Percentiles rank a stretch among this genome's conserved stretches.
phyloP scores from a whole-genome alignment of 768 basidiomycete species.

The Pleurotus ostreatus region DNA sequence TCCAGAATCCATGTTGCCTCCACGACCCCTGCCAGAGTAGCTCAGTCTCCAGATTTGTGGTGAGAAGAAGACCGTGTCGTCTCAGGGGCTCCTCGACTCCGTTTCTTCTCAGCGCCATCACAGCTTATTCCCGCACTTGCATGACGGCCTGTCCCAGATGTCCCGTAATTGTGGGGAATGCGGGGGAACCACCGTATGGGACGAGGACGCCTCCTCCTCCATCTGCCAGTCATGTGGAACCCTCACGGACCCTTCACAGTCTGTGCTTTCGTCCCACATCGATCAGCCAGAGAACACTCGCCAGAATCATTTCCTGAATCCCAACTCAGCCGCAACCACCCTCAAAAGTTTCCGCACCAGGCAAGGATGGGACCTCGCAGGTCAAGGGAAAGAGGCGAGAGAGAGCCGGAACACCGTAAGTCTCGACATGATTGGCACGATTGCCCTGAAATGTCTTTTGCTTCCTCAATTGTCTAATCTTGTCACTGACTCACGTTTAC shows the following conservation, averaged over 20 bases:
- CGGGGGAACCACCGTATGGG: conserved; percentile 45
- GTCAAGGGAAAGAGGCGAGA: conserved; percentile 62
- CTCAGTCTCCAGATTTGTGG: background rate
- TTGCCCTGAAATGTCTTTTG: background rate
- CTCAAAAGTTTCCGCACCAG: conserved; percentile 46
- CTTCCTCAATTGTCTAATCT: conserved; percentile 12
- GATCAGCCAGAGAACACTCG: conserved; percentile 27
- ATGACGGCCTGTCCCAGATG: conserved; percentile 20
- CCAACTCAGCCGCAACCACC: conserved; percentile 25
- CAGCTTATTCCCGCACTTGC: conserved; percentile 8
- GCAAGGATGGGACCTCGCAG: conserved; percentile 58
- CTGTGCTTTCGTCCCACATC: conserved; percentile 47
- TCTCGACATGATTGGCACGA: conserved; percentile 12
- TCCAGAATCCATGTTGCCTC: background rate
- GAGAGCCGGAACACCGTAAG: conserved; percentile 61
- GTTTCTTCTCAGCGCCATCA: conserved; percentile 3
- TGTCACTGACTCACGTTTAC: conserved; percentile 13
- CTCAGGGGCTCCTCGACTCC: background rate
- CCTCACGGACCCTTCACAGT: conserved; percentile 60
- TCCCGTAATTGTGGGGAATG: conserved; percentile 48
- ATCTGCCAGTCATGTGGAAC: conserved; percentile 73
- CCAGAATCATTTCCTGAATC: conserved; percentile 27
- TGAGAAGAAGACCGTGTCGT: background rate
- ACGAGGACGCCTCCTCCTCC: conserved; percentile 53
- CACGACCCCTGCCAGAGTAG: background rate